phyloP scores from a whole-genome alignment of 2,329 filamentous ascomycete genomes.

The Aspergillus glaucus region DNA sequence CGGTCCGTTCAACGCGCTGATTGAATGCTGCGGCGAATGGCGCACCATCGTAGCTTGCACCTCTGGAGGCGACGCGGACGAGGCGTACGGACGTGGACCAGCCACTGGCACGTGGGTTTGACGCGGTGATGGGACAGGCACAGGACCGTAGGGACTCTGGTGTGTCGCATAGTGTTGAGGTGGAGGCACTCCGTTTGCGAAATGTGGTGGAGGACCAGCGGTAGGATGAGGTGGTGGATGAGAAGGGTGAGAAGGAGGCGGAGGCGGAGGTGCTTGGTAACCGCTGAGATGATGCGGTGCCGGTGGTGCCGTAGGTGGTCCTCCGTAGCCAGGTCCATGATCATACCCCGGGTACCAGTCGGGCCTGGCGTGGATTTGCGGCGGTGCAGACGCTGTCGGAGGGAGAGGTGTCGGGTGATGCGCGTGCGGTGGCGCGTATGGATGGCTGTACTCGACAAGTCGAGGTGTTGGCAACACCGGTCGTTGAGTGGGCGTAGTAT shows the following conservation, averaged over 20 bases:
- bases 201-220: slow-evolving; percentile 23
- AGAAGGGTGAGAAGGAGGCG: slow-evolving; percentile 25
- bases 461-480: slow-evolving; percentile 29
- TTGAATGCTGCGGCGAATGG: slow-evolving; percentile 31
- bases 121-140: slow-evolving; percentile 29
- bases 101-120: slow-evolving; percentile 22
- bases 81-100: slow-evolving; percentile 25
- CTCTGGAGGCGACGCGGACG: slow-evolving; percentile 33
- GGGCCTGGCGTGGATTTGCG: slow-evolving; percentile 29
- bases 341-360: slow-evolving; percentile 7
- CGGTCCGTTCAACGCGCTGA: slow-evolving; percentile 30
- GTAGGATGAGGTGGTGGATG: slow-evolving; percentile 17
- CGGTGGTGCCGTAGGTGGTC: slow-evolving; percentile 27
- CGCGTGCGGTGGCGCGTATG: slow-evolving; percentile 22
- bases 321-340: slow-evolving; percentile 18
- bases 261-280: slow-evolving; percentile 26
- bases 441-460: slow-evolving; percentile 25
- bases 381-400: slow-evolving; percentile 20
- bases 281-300: slow-evolving; percentile 50
- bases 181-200: slow-evolving; percentile 27
- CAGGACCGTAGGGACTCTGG: slow-evolving; percentile 33
- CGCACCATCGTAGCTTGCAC: slow-evolving; percentile 31
- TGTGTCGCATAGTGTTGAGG: slow-evolving; percentile 32
- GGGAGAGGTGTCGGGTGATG: slow-evolving; percentile 20
- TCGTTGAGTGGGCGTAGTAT: slow-evolving; percentile 24